A percentile compares a stretch with the other conserved stretches of the same genome.
Conservation (phyloP, 768 basidiomycete genomes). For the Tephrocybe rancida region DNA sequence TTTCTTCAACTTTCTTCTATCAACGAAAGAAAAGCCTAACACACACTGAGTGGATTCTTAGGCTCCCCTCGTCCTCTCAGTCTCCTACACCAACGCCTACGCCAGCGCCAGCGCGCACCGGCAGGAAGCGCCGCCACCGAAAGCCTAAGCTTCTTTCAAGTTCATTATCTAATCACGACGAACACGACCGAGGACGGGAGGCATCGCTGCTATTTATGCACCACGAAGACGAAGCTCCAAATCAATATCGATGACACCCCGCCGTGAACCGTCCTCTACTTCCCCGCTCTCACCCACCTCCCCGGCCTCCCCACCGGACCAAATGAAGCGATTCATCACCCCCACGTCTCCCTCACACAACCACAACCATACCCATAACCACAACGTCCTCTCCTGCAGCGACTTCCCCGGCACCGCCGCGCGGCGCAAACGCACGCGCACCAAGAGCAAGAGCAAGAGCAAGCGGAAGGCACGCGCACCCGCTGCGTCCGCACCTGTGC, state of each 20-base stretch:
- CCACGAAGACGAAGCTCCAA: slow-evolving; percentile 10
- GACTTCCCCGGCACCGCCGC: too few relatives aligned
- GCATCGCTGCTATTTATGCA: neutral
- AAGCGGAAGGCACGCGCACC: too few relatives aligned
- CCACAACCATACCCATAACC: neutral
- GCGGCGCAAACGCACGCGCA: too few relatives aligned
- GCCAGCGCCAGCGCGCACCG: neutral
- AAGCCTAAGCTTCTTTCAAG: neutral
- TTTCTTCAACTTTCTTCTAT: too few relatives aligned
- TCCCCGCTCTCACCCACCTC: neutral
- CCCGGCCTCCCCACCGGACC: too few relatives aligned
- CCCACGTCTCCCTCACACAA: too few relatives aligned
- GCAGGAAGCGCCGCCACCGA: slow-evolving; percentile 37
- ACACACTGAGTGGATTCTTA: slow-evolving; percentile 23
- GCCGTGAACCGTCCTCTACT: neutral
- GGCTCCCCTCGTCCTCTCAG: slow-evolving; percentile 21
- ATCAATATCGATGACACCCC: slow-evolving; percentile 16
- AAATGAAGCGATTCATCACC: too few relatives aligned
- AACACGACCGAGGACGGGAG: too few relatives aligned
- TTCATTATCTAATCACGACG: neutral
- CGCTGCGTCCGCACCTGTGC: too few relatives aligned
- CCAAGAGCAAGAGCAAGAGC: too few relatives aligned
- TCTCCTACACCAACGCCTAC: neutral
- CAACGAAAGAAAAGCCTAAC: too few relatives aligned
- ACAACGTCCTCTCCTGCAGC: too few relatives aligned